phyloP scores from a whole-genome alignment of 179 eudicot species.

The Camellia oleifera region DNA sequence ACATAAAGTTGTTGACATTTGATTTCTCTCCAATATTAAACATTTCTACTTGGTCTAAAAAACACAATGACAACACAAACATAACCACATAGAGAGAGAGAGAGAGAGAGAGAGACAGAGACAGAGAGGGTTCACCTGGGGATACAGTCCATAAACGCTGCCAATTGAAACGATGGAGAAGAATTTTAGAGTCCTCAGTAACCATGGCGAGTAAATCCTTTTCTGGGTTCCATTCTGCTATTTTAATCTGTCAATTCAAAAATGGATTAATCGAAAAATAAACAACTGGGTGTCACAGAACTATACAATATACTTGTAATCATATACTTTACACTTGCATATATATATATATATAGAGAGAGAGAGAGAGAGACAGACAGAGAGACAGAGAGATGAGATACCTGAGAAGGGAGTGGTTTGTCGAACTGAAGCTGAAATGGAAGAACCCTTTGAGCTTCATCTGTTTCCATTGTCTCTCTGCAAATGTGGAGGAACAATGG shows the following conservation, averaged over 20 bases:
- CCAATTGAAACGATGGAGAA: constrained; percentile 97
- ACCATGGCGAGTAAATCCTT: constrained; percentile 98
- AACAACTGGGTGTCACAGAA: neutral
- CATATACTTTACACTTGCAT: neutral
- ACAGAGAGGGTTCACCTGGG: constrained; percentile 48
- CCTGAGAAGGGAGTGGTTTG: constrained; percentile 89
- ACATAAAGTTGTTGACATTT: neutral
- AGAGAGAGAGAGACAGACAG: neutral
- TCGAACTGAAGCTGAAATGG: constrained; percentile 99
- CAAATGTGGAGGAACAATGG: neutral
- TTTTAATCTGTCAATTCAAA: constrained; percentile 47
- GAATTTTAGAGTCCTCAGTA: constrained; percentile 83
- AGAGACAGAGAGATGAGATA: constrained; percentile 5
- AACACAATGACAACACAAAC: neutral
- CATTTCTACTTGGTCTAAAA: neutral
- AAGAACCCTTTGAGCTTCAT: constrained; percentile 48
- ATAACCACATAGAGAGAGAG: neutral
- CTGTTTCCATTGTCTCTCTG: constrained; percentile 53
- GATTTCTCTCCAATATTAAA: neutral
- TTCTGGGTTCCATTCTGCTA: constrained; percentile 99
- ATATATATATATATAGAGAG: neutral
- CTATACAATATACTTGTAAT: neutral
- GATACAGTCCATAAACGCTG: constrained; percentile 91
- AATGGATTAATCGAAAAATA: constrained; percentile 5
- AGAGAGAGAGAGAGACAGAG: neutral